Evolutionary conservation across 2,329 filamentous ascomycete species (phyloP), one percentile per base, ranked within the genome.

Genomic region (Aphanocladium album): DNA sequence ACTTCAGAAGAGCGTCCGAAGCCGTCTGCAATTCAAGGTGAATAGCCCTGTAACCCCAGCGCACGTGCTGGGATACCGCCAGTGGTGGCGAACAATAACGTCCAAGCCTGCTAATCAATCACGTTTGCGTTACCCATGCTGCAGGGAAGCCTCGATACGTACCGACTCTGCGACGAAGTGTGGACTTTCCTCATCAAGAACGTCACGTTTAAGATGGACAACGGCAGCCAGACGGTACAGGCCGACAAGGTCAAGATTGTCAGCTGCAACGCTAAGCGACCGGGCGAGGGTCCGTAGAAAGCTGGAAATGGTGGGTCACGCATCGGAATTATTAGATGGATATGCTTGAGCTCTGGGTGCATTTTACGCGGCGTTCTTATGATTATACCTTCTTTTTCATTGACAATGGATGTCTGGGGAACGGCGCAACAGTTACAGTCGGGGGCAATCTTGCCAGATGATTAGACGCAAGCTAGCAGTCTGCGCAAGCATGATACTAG

Each of bases 181-280:
- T 99, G 95, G 95, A 99, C 95, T 1, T 99, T 99, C 75, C 84
- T 99, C 62, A 96, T 99, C 77, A 97, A 97, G 77, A 95, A 98
- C 67, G 93, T 98, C 60, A 92, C 88, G n/a, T 98, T 99, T 80
- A 99, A 99, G 79, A 89, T 98, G 79, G 93, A 98, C 68, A 91
- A 89, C 57, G 83, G 82, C 67, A 85, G 84, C 60, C 84, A 87
- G 63, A 84, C 85, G 1, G 86, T 98, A 16, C 79, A 84, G 41
- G 92, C 93, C 21, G 93, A 97, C 72, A 93, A 92, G 74, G 90
- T 99, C 76, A 98, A 98, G 86, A 99, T 99, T 67, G 95, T 99
- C 54, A 96, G 91, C 77, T 98, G 93, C 77, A 96, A 96, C 71
- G 93, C 93, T 67, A 97, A 97, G 82, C 81, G 79, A 68, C 77